phyloP scores from a whole-genome alignment of 2,329 filamentous ascomycete species.

The Lasiodiplodia hormozganensis region DNA sequence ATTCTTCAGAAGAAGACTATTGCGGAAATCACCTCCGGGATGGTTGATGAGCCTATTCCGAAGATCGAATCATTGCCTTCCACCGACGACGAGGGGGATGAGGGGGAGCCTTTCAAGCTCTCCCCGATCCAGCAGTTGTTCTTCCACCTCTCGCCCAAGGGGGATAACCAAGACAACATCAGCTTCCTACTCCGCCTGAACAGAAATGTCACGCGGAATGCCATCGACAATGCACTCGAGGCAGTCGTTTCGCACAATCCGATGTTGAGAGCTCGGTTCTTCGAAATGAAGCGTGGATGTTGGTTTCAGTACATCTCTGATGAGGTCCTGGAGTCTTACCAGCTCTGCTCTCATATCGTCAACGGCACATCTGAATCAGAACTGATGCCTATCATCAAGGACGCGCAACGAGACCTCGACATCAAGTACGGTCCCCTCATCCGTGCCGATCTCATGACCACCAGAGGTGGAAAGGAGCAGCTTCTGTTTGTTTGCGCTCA shows the following conservation, averaged over 20 bases:
- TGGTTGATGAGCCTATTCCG: slow-evolving; percentile 29
- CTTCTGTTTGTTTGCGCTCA: slow-evolving; percentile 44
- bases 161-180: slow-evolving; percentile 45
- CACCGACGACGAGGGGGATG: slow-evolving; percentile 36
- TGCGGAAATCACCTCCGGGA: slow-evolving; percentile 38
- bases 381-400: slow-evolving; percentile 7
- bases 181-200: slow-evolving; percentile 43
- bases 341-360: slow-evolving; percentile 31
- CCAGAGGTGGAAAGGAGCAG: slow-evolving; percentile 35
- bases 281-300: slow-evolving; percentile 33
- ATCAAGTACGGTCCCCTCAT: slow-evolving; percentile 48
- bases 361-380: neutral
- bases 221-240: slow-evolving; percentile 39
- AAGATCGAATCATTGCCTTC: neutral
- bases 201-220: slow-evolving; percentile 34
- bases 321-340: slow-evolving; percentile 39
- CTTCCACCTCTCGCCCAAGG: slow-evolving; percentile 41
- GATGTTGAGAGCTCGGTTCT: slow-evolving; percentile 44
- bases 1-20: slow-evolving; percentile 58
- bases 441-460: slow-evolving; percentile 51
- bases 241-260: slow-evolving; percentile 41
- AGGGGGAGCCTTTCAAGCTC: slow-evolving; percentile 41
- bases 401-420: slow-evolving; percentile 40
- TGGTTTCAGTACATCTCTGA: slow-evolving; percentile 46
- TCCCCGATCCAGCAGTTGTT: slow-evolving; percentile 44